Conservation (phyloP, 306 rosid genomes). For the Lathyrus aphaca region DNA sequence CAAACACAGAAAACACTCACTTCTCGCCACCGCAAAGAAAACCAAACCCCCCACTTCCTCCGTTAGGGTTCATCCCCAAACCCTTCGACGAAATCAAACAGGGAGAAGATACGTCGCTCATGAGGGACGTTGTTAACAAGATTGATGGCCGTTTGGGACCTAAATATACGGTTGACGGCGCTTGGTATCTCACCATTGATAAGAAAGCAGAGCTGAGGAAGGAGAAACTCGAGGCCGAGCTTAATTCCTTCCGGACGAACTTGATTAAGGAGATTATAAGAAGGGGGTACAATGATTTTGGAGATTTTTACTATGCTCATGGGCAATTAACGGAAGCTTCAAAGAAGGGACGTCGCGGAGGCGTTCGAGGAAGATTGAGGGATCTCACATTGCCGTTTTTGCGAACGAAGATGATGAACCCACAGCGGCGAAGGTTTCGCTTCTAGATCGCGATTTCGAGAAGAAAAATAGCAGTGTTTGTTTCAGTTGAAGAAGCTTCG, state of each 20-base stretch:
- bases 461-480: too few species aligned
- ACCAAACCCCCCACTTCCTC: constrained; percentile 1
- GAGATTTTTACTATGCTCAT: constrained; percentile 88
- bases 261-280: constrained; percentile 97
- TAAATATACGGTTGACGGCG: constrained; percentile 54
- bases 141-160: constrained; percentile 74
- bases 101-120: constrained; percentile 80
- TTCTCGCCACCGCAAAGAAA: background rate
- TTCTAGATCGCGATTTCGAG: too few species aligned
- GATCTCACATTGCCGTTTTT: too few species aligned
- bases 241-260: constrained; percentile 92
- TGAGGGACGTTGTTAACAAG: constrained; percentile 75
- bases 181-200: constrained; percentile 72
- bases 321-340: constrained; percentile 89
- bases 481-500: too few species aligned
- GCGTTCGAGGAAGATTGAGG: too few species aligned
- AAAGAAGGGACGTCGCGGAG: too few species aligned
- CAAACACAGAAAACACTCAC: background rate
- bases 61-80: constrained; percentile 6
- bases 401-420: too few species aligned
- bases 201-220: constrained; percentile 83
- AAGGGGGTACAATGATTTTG: constrained; percentile 98
- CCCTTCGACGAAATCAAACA: constrained; percentile 88
- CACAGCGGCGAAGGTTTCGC: too few species aligned
- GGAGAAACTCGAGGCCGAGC: constrained; percentile 95